Percentiles rank a stretch among this genome's conserved stretches.
Evolutionary conservation across 1,284 basidiomycete species (phyloP).

Genomic region (Boletus holoroseus): DNA sequence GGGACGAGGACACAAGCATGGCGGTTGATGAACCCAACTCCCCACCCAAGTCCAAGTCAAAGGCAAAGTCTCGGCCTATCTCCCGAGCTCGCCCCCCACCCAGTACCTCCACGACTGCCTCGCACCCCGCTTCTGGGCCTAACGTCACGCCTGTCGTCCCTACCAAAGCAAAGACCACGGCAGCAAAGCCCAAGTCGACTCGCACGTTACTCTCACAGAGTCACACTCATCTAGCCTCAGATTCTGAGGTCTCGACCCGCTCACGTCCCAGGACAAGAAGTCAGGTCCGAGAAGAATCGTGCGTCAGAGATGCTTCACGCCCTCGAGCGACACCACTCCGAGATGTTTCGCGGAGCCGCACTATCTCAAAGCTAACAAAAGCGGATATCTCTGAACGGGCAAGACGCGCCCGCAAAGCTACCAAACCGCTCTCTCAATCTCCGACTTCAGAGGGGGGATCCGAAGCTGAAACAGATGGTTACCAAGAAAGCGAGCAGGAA

Average conservation of each 20-base stretch:
- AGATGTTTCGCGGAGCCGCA: constrained; percentile 7
- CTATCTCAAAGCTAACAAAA: constrained; percentile 10
- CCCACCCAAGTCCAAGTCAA: constrained; percentile 12
- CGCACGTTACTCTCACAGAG: constrained; percentile 25
- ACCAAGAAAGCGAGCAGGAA: constrained; percentile 16
- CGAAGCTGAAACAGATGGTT: constrained; percentile 7
- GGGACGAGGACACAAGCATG: constrained; percentile 8
- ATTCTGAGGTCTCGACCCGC: constrained; percentile 25
- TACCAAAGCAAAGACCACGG: constrained; percentile 1
- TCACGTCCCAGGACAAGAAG: constrained; percentile 25
- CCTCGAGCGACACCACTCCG: background rate
- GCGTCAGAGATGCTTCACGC: constrained; percentile 2
- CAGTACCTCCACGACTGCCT: constrained; percentile 8
- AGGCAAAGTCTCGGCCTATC: constrained; percentile 16
- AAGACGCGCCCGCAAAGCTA: constrained; percentile 4
- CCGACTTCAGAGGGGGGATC: constrained; percentile 11
- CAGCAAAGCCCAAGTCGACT: constrained; percentile 16
- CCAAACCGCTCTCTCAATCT: background rate
- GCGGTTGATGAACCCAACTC: constrained; percentile 4
- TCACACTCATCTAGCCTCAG: constrained; percentile 14
- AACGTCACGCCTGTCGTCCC: background rate
- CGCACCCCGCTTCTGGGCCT: background rate
- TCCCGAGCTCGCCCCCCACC: constrained; percentile 5
- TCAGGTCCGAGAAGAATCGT: constrained; percentile 23
- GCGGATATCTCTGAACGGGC: constrained; percentile 2